phyloP scores from a whole-genome alignment of 2,329 filamentous ascomycete genomes.

The Aspergillus viridinutans region DNA sequence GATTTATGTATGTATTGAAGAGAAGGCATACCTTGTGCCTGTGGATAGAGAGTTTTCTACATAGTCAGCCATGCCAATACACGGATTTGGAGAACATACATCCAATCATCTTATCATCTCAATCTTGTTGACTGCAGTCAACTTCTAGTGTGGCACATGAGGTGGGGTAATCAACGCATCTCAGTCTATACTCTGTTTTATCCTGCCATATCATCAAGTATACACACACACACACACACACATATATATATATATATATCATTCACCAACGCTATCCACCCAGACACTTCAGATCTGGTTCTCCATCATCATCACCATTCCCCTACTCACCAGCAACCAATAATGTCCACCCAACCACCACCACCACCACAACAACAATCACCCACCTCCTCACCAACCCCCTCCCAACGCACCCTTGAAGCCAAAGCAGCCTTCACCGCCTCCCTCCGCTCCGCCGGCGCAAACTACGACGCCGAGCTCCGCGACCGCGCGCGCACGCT shows the following conservation, averaged over 20 bases:
- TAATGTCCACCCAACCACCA: constrained; percentile 1
- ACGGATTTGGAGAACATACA: not conserved
- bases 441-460: constrained; percentile 41
- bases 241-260: not conserved
- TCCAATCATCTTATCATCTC: not conserved
- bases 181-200: not conserved
- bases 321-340: constrained; percentile 2
- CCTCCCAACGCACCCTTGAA: constrained; percentile 35
- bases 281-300: not conserved
- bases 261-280: not conserved
- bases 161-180: not conserved
- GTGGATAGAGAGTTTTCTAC: not conserved
- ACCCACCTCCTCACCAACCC: not conserved
- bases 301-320: constrained; percentile 2
- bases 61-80: not conserved
- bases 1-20: not conserved
- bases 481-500: constrained; percentile 53
- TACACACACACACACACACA: not conserved
- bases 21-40: not conserved
- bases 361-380: not conserved
- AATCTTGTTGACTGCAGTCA: not conserved
- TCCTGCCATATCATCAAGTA: not conserved
- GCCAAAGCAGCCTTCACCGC: constrained; percentile 43
- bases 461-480: constrained; percentile 50
- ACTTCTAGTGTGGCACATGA: not conserved